Base-by-base conservation (phyloP, 352 stramenopile species). In the Elongisporangium prolatum region DNA sequence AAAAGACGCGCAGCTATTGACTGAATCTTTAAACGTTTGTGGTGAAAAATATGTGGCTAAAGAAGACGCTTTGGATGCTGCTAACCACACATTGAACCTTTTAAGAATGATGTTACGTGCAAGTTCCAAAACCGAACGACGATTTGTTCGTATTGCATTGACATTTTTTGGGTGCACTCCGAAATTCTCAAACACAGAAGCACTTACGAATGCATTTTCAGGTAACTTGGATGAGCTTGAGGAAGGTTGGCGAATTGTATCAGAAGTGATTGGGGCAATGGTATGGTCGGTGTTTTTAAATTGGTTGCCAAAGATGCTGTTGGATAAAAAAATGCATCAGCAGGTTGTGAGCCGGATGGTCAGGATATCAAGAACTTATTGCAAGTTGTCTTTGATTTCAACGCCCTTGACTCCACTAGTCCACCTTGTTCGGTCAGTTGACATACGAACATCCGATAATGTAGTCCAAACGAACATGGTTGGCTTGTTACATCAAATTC, bases 31-130 rank as follows among this genome's bases (percentile, higher is more conserved):
- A 14, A 52, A 49, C 9, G 17, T 21, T 17, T 53, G 37, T 18
- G 38, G 24, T 38, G 55, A 67, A 28, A 34, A 48, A 16, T 47
- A 62, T 21, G 52, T 75, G 13, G 69, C 67, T 8, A 62, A 21
- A 14, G 40, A 69, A 65, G 59, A 71, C 7, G 65, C 49, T 0
- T 25, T 62, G 13, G 72, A 65, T 53, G 56, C 71, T 9, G 66
- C 60, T 38, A 52, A 53, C 60, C 74, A 59, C 18, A 84, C 72
- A 7, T 54, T 73, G 50, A 56, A 49, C 11, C 52, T 86, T 7
- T 37, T 86, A 16, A 55, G 75, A 21, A 72, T 61, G 16, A 70
- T 83, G 56, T 48, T 86, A 4, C 53, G 67, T 28, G 37, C 55
- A 14, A 71, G 63, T 4, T 54, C 52, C 21, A 57, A 44, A 7